Conservation (phyloP, 805 yeast genomes). For the Candida namnaoensis region DNA sequence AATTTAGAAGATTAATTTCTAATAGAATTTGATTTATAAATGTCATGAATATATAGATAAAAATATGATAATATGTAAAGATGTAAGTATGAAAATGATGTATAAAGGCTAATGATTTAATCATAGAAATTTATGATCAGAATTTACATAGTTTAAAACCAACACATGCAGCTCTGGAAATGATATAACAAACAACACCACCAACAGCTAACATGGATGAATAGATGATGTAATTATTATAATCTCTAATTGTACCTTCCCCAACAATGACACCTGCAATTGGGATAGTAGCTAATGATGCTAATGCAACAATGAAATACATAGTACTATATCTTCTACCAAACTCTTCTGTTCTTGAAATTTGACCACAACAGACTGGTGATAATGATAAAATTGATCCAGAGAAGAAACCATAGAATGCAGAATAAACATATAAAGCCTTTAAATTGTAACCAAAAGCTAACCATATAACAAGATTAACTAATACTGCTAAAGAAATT, state of each 20-base stretch:
- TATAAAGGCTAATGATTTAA: too few relatives aligned
- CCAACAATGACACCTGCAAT: slow-evolving; percentile 40
- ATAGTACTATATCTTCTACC: slow-evolving; percentile 50
- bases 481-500: slow-evolving; percentile 22
- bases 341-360: slow-evolving; percentile 44
- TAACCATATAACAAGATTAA: slow-evolving; percentile 31
- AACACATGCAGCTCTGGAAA: slow-evolving; percentile 33
- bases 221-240: slow-evolving; percentile 34
- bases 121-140: too few relatives aligned
- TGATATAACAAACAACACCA: slow-evolving; percentile 27
- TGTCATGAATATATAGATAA: too few relatives aligned
- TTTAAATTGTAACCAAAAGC: slow-evolving; percentile 28
- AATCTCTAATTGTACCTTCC: slow-evolving; percentile 20
- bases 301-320: slow-evolving; percentile 48
- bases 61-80: too few relatives aligned
- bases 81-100: too few relatives aligned
- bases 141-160: slow-evolving; percentile 30
- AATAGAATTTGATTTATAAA: too few relatives aligned
- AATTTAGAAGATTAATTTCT: background rate
- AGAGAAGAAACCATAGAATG: slow-evolving; percentile 44
- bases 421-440: slow-evolving; percentile 35
- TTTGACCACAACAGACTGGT: slow-evolving; percentile 53
- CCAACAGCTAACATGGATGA: slow-evolving; percentile 30
- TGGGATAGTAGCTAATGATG: slow-evolving; percentile 39
- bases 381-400: slow-evolving; percentile 49